Conservation (phyloP, 164 flowering plant genomes). For the Platanus orientalis region DNA sequence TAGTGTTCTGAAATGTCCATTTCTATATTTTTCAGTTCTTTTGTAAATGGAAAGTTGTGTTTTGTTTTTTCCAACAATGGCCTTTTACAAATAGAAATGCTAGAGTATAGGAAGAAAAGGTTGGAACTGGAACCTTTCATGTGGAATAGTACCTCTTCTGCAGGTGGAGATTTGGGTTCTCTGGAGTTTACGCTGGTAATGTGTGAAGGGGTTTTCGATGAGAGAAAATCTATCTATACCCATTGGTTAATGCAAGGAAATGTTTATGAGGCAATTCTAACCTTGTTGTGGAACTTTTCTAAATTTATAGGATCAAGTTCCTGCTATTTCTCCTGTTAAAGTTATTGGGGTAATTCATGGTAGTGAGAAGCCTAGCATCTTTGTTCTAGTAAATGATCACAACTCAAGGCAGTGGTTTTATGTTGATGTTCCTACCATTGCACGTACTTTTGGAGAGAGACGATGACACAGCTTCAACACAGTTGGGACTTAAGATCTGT, state of each 20-base stretch:
- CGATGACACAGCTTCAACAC: no score
- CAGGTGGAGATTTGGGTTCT: constrained; percentile 30
- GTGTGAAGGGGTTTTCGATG: constrained; percentile 78
- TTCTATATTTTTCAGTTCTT: not conserved
- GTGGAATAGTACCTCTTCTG: constrained; percentile 24
- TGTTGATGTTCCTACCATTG: constrained; percentile 81
- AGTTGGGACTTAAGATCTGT: no score
- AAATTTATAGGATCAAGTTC: constrained; percentile 40
- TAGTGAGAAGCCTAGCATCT: constrained; percentile 91
- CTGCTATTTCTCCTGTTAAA: constrained; percentile 37
- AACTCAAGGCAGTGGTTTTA: constrained; percentile 80
- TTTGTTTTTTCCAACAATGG: not conserved
- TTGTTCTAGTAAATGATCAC: constrained; percentile 91
- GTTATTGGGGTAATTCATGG: constrained; percentile 82
- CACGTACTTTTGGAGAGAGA: constrained; percentile 57
- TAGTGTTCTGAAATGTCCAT: not conserved
- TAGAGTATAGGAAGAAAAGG: constrained; percentile 49
- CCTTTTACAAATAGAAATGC: constrained; percentile 46
- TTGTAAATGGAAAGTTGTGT: not conserved
- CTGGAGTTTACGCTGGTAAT: constrained; percentile 73
- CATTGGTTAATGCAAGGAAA: constrained; percentile 5
- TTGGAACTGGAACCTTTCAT: constrained; percentile 48
- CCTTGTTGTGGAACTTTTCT: constrained; percentile 2
- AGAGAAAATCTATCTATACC: constrained; percentile 57
- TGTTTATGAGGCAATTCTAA: constrained; percentile 9